Evolutionary conservation across 2,329 filamentous ascomycete species (phyloP).

Genomic region (Aspergillus latus): DNA sequence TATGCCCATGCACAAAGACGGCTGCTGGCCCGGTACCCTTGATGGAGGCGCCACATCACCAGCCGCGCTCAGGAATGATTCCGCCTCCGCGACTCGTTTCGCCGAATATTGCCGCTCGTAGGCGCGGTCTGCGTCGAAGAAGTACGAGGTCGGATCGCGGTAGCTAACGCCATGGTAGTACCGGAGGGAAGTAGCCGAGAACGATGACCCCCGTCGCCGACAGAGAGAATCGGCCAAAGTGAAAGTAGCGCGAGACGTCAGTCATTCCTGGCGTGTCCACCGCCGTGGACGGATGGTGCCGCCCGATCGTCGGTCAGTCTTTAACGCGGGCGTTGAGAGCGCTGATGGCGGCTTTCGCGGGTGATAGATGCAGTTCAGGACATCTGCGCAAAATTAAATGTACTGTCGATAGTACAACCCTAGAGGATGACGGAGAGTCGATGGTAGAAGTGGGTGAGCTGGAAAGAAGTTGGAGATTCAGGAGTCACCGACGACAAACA

Average conservation of each 20-base stretch:
- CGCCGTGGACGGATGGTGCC: background rate
- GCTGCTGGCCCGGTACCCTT: background rate
- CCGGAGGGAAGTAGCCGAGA: constrained; percentile 3
- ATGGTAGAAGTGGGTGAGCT: background rate
- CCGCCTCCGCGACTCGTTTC: constrained; percentile 11
- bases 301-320: background rate
- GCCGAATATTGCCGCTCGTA: constrained; percentile 15
- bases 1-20: constrained; percentile 44
- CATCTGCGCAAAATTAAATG: too few species aligned
- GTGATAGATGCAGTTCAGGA: too few species aligned
- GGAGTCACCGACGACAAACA: background rate
- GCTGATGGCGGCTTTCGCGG: background rate
- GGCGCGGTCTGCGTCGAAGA: constrained; percentile 17
- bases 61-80: constrained; percentile 9
- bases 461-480: background rate
- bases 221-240: background rate
- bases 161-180: constrained; percentile 15
- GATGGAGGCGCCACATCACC: background rate
- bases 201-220: background rate
- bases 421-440: too few species aligned
- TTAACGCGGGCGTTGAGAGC: background rate
- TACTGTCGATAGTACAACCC: too few species aligned
- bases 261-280: background rate
- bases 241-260: background rate
- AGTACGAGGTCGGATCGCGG: constrained; percentile 20